Evolutionary conservation across 2,329 filamentous ascomycete species (phyloP), one percentile per base, ranked within the genome.

Genomic region (Aurifilum marmelostoma): DNA sequence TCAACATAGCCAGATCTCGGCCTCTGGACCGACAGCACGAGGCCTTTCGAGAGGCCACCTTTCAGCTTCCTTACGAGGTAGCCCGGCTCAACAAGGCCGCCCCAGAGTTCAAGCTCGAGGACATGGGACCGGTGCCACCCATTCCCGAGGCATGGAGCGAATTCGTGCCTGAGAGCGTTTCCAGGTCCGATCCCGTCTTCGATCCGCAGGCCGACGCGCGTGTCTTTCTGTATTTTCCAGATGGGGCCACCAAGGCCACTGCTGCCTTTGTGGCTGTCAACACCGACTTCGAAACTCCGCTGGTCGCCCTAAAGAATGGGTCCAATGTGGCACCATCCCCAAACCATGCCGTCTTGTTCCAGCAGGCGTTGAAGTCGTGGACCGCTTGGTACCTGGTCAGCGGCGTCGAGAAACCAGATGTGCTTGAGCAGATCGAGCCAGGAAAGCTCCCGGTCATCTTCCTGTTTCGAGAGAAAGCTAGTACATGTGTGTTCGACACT

Each of bases 191-290:
- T 8, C 16, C 32, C 14, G 9, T 43, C 8, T 65, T 68, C 43
- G 41, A 65, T 21, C 4, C 50, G 1, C 27, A 61, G 11, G 34
- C 2, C 11, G 67, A 66, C 6, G 34, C 62, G 16, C 41, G 62
- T 7, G 34, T 43, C 32, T 68, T 65, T 32, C 7, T 65, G 62
- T 65, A 68, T 5, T 60, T 29, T 1, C 61, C 61, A 24, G n/a
- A 52, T 12, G 43, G 16, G 41, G 24, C 61, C 5, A 3, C n/a
- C 14, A 54, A 61, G 34, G 67, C 62, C 1, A 54, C 62, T 21
- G 54, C 62, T 12, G 62, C 56, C n/a, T 65, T 68, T 41, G 2
- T 68, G 18, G 62, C 67, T 12, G 56, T 68, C 24, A 68, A 68
- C 24, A 24, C 56, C 29, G 39, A 59, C 14, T n/a, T 67, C 32